Evolutionary conservation across 257 asterid genomes (phyloP).

Genomic region (Solanum tarapatanum): DNA sequence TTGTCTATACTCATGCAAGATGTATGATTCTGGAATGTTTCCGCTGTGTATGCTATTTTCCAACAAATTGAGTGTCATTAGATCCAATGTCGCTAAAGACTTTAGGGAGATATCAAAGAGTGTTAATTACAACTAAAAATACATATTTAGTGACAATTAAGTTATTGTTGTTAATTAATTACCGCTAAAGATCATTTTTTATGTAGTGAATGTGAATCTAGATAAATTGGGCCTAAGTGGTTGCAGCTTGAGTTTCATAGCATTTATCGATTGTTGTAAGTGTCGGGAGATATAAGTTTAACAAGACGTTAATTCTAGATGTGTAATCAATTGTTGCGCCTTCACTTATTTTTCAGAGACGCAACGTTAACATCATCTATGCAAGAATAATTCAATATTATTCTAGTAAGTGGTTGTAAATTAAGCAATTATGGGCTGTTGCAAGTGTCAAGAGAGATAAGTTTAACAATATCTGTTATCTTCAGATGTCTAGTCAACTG

Average conservation of each 20-base stretch:
- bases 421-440: neutral
- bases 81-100: accelerated
- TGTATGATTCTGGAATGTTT: no score
- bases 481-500: neutral
- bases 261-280: neutral
- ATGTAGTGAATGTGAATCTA: neutral
- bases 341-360: neutral
- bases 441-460: neutral
- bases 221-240: neutral
- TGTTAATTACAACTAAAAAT: neutral
- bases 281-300: accelerated
- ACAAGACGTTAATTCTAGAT: neutral
- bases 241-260: neutral
- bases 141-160: no score
- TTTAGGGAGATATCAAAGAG: no score
- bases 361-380: neutral
- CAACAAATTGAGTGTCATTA: neutral
- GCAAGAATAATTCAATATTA: no score
- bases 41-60: no score
- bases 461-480: neutral
- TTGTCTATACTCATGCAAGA: no score
- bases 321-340: no score
- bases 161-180: no score
- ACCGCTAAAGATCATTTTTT: accelerated
- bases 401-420: neutral